Conservation (phyloP, 2,329 filamentous ascomycete species). For the Cordyceps militaris region DNA sequence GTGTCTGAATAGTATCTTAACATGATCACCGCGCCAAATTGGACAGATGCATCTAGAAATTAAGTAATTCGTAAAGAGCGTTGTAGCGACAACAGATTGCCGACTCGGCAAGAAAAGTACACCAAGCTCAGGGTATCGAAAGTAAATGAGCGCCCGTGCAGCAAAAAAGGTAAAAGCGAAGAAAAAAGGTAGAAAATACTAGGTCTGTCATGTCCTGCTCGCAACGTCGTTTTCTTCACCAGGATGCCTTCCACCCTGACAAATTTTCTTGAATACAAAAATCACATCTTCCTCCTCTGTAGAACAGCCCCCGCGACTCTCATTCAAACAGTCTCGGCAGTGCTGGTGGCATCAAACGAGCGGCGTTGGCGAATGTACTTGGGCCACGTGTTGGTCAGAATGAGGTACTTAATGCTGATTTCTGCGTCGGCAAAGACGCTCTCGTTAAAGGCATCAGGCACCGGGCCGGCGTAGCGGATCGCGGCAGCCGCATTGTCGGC, state of each 20-base stretch:
- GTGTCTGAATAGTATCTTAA: no score
- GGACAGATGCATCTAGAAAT: background rate
- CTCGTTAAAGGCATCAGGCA: slow-evolving; percentile 45
- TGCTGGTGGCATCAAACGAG: slow-evolving; percentile 18
- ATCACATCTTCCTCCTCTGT: background rate
- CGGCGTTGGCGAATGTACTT: slow-evolving; percentile 44
- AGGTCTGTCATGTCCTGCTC: background rate
- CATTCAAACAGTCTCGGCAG: slow-evolving; percentile 9
- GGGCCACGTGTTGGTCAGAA: slow-evolving; percentile 64
- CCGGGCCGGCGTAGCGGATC: slow-evolving; percentile 34
- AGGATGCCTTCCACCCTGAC: background rate
- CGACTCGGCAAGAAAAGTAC: background rate
- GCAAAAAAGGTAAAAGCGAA: background rate
- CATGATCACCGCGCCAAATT: background rate
- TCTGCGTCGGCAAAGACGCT: slow-evolving; percentile 55
- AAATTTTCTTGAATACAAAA: background rate
- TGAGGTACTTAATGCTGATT: slow-evolving; percentile 57
- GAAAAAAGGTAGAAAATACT: background rate
- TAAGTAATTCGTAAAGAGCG: background rate
- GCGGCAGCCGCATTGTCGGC: slow-evolving; percentile 16
- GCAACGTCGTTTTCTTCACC: background rate
- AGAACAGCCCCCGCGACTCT: background rate
- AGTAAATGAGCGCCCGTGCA: slow-evolving; percentile 1
- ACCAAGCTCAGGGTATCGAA: slow-evolving; percentile 9
- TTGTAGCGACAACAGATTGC: background rate